Base-by-base conservation (phyloP, 2,329 filamentous ascomycete species). In the Colletotrichum costaricense region DNA sequence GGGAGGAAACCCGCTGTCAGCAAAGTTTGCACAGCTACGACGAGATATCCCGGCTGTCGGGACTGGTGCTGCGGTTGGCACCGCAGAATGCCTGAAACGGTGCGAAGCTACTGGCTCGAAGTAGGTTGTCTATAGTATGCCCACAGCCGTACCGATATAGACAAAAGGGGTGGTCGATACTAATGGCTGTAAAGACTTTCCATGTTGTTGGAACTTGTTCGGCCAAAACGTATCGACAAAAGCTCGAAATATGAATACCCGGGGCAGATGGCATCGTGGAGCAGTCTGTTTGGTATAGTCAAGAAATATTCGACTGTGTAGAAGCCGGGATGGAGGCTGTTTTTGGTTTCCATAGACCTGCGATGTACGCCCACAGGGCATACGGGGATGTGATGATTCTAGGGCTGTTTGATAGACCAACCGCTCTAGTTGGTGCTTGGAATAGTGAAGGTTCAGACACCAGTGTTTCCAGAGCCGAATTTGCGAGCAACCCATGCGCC, bases 401-500 rank as follows among this genome's bases (percentile, higher is more conserved):
- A 24, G 19, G 7, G 14, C 19, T 14, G 38, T 6, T 30, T 38
- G 46, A 35, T 35, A n/a, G 16, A 30, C 24, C 54, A 38, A 49
- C 22, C 16, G 33, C 46, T 14, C 30, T 12, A 4, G 24, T 56
- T 24, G 22, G 24, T 30, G 19, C 3, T 22, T 22, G 26, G 19
- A 28, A 16, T 58, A 69, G 24, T 49, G 35, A 22, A 24, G 9
- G 62, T 73, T 70, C 60, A 73, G 19, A 66, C 60, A n/a, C 49
- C 28, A 19, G 67, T 49, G 26, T 38, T 66, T 52, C 85, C 85
- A 9, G 79, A 76, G 0, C 85, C 86, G 80, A 97, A 97, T 79
- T 90, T 94, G 78, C 91, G 92, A 33, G 90, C 91, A 28, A 94
- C 88, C 94, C 94, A 96, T 1, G 85, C 86, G 68, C 89, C 90